Evolutionary conservation across 1,139 yeast species (phyloP), one percentile per base, ranked within the genome.

Genomic region (Geotrichum candidum): DNA sequence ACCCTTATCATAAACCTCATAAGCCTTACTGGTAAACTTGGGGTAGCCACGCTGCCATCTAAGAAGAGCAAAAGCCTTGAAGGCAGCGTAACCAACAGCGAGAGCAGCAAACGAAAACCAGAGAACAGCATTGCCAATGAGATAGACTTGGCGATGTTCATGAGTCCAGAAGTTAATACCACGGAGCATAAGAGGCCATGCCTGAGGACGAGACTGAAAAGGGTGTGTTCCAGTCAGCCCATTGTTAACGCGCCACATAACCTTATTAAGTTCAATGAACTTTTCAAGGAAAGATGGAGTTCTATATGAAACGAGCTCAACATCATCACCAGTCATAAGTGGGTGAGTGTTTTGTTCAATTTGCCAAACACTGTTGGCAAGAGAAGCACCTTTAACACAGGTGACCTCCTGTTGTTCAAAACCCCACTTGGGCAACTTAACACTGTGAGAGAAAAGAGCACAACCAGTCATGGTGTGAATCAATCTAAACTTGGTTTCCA

Each of bases 341-440:
- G 78, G 77, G 66, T 77, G 76, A 51, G 63, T 65, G 66, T 91
- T 92, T 65, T 86, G 82, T 78, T 95, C 99, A 70, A 95, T 79
- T 74, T 88, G 88, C 97, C 98, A 95, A 67, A 87, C 78, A 58
- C 91, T 82, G 74, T 89, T 84, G 53, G 85, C 83, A 68, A 85
- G 77, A 64, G 83, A 81, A 72, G 97, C 98, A 70, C 85, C 90
- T 58, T 84, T 79, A 58, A 97, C 95, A 76, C 97, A 84, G 11
- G 97, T 86, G 57, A 95, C 99, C 78, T 94, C 99, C 76, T 90
- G 97, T 78, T 95, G 99, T 69, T 88, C 95, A 71, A 88, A 91
- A 2, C 94, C 99, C 97, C 98, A 94, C 63, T 86, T 87, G 63
- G 99, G 99, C 68, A 94, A 83, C 75, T 89, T 90, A 59, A 84